Conservation (phyloP, 257 asterid genomes). For the Craterostigma plantagineum region DNA sequence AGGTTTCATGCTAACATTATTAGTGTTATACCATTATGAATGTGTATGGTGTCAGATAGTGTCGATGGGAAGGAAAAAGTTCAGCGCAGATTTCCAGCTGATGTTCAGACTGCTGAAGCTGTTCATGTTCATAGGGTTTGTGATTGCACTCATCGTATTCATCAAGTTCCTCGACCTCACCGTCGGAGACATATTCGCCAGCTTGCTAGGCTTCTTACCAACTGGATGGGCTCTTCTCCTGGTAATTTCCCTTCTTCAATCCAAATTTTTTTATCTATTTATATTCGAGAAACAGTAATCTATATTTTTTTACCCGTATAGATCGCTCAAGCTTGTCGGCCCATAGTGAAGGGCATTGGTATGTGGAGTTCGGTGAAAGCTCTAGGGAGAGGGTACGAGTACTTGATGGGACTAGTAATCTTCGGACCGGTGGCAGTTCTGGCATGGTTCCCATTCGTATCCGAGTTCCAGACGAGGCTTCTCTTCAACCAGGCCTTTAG, state of each 20-base stretch:
- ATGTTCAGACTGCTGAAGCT: slow-evolving; percentile 79
- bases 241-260: slow-evolving; percentile 15
- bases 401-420: slow-evolving; percentile 54
- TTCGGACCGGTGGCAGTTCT: slow-evolving; percentile 53
- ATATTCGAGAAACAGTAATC: too few relatives aligned
- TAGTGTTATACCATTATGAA: too few relatives aligned
- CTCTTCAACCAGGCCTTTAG: slow-evolving; percentile 97
- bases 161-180: slow-evolving; percentile 56
- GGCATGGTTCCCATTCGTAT: slow-evolving; percentile 91
- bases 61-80: slow-evolving; percentile 76
- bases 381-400: slow-evolving; percentile 83
- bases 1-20: not conserved
- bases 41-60: slow-evolving; percentile 45
- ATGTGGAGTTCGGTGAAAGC: slow-evolving; percentile 91
- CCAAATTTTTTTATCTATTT: too few relatives aligned
- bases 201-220: slow-evolving; percentile 76
- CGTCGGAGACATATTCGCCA: slow-evolving; percentile 46
- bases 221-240: slow-evolving; percentile 86
- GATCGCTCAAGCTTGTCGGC: slow-evolving; percentile 82
- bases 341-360: slow-evolving; percentile 42
- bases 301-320: slow-evolving; percentile 9
- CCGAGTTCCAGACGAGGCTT: slow-evolving; percentile 80
- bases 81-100: slow-evolving; percentile 88
- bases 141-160: slow-evolving; percentile 30
- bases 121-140: slow-evolving; percentile 40